Percentiles rank a stretch among this genome's conserved stretches.
These are phyloP conservation scores for Bryoerythrophyllum caledonicum DNA, from an alignment of 225 moss, liverwort and hornwort species.

Conservation along the genomic window DNA sequence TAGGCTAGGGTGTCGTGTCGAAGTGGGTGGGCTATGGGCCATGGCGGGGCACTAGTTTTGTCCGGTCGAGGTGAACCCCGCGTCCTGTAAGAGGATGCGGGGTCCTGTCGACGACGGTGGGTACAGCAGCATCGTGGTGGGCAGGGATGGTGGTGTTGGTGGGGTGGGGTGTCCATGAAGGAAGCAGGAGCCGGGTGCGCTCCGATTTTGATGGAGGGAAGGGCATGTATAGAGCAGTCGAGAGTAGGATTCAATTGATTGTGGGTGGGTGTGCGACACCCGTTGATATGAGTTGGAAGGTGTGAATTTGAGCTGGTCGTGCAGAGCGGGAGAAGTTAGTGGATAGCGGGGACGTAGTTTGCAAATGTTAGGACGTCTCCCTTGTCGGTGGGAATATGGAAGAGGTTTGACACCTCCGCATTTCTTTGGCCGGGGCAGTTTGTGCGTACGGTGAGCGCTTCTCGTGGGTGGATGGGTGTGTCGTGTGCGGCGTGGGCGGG, in stretches of 20 bases:
- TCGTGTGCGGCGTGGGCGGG: neutral
- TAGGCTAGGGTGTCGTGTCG: constrained; percentile 23
- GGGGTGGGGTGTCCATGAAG: constrained; percentile 14
- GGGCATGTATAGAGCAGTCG: neutral
- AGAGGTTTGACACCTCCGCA: neutral
- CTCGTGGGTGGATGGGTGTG: neutral
- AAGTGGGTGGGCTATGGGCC: constrained; percentile 11
- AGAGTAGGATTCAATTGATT: neutral
- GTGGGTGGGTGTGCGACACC: neutral
- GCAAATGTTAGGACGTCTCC: neutral
- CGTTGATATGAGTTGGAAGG: constrained; percentile 12
- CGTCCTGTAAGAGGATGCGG: constrained; percentile 16
- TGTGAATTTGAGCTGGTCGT: constrained; percentile 10
- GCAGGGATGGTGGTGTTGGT: constrained; percentile 1
- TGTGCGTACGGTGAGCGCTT: neutral
- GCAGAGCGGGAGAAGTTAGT: neutral
- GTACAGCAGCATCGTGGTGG: neutral
- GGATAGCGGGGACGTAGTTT: neutral
- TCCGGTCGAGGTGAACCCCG: constrained; percentile 9
- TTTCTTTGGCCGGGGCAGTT: neutral
- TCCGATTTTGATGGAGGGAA: constrained; percentile 6
- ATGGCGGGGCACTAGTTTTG: constrained; percentile 15
- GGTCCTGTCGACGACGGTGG: constrained; percentile 21
- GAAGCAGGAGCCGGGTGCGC: constrained; percentile 17
- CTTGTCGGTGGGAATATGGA: constrained; percentile 1